A percentile compares a stretch with the other conserved stretches of the same genome.
These are phyloP conservation scores for Rhizopogon salebrosus DNA, from an alignment of 768 basidiomycete genomes.

Conservation along the genomic window DNA sequence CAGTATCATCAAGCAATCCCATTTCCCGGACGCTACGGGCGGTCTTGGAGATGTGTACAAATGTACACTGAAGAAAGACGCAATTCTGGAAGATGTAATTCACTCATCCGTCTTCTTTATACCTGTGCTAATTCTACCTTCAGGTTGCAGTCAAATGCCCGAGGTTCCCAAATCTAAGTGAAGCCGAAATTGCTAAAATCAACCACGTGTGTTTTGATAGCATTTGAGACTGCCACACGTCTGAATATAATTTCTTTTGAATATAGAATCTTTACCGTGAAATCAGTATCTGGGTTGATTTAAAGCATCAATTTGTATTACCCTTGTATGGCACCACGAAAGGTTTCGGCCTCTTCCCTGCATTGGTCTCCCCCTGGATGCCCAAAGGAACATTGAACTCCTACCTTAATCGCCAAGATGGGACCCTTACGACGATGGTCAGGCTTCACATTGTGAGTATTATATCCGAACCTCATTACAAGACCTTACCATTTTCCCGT, in stretches of 20 bases:
- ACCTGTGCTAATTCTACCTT: no score
- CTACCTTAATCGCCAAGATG: slow-evolving; percentile 14
- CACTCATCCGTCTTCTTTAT: neutral
- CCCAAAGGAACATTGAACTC: slow-evolving; percentile 21
- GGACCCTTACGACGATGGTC: neutral
- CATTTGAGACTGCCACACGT: accelerated
- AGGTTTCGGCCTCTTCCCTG: slow-evolving; percentile 25
- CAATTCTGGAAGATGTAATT: neutral
- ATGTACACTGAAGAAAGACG: neutral
- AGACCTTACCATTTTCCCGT: neutral
- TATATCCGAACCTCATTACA: neutral
- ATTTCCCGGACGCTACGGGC: neutral
- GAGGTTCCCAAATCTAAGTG: neutral
- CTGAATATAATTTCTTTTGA: accelerated
- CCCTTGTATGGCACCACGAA: slow-evolving; percentile 22
- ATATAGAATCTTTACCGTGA: slow-evolving; percentile 16
- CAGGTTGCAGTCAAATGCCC: slow-evolving; percentile 19
- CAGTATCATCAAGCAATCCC: no score
- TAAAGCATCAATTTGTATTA: slow-evolving; percentile 23
- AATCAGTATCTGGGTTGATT: slow-evolving; percentile 17
- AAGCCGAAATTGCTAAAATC: neutral
- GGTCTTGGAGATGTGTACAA: no score
- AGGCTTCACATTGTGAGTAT: slow-evolving; percentile 12
- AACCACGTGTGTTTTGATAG: neutral
- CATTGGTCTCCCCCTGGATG: slow-evolving; percentile 31